Evolutionary conservation across 2,329 filamentous ascomycete genomes (phyloP).

Genomic region (Alternaria atra): DNA sequence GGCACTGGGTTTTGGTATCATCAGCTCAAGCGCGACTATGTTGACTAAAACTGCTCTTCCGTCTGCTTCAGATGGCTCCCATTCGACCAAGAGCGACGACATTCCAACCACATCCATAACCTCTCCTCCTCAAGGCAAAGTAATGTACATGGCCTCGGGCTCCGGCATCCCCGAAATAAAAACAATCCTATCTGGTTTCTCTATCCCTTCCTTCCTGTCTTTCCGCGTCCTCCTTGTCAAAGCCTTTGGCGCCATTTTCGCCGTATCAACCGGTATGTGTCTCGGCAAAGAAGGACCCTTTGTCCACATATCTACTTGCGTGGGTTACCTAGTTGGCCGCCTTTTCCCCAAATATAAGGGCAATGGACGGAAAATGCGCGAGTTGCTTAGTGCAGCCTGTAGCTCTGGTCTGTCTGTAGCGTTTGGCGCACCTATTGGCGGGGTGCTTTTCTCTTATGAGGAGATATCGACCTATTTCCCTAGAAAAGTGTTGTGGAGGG

Average conservation of each 20-base stretch:
- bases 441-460: slow-evolving; percentile 67
- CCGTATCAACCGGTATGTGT: slow-evolving; percentile 67
- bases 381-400: slow-evolving; percentile 66
- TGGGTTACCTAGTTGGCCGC: slow-evolving; percentile 62
- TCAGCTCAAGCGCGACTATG: slow-evolving; percentile 61
- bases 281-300: slow-evolving; percentile 70
- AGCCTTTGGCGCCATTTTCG: slow-evolving; percentile 66
- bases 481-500: slow-evolving; percentile 66
- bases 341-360: slow-evolving; percentile 66
- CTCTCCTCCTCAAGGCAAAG: slow-evolving; percentile 53
- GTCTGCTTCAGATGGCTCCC: slow-evolving; percentile 44
- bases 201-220: slow-evolving; percentile 66
- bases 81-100: not conserved
- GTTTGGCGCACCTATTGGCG: slow-evolving; percentile 69
- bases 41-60: slow-evolving; percentile 61
- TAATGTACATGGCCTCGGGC: slow-evolving; percentile 68
- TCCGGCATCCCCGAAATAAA: slow-evolving; percentile 70
- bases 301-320: slow-evolving; percentile 68
- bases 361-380: slow-evolving; percentile 66
- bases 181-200: slow-evolving; percentile 68
- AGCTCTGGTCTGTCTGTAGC: slow-evolving; percentile 67
- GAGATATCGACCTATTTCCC: slow-evolving; percentile 70
- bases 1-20: slow-evolving; percentile 60
- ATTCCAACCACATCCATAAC: slow-evolving; percentile 17
- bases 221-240: slow-evolving; percentile 66